These are phyloP conservation scores for Nelumbo lutea DNA, from an alignment of 164 flowering plant genomes.

Conservation along the genomic window DNA sequence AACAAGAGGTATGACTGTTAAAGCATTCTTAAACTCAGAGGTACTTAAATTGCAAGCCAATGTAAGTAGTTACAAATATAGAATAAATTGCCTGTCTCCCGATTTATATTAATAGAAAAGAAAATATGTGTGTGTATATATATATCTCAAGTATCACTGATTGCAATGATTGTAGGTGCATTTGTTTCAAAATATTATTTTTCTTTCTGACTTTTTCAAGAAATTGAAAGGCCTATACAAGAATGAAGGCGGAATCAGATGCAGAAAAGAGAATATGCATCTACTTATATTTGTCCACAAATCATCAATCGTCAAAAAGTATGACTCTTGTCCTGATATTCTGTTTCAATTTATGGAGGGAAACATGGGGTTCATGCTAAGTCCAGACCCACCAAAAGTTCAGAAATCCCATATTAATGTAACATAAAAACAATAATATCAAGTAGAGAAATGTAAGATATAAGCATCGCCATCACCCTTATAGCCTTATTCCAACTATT, in stretches of 20 bases:
- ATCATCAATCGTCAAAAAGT: not conserved
- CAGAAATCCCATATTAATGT: too few species aligned
- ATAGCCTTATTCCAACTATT: too few species aligned
- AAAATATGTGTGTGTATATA: not conserved
- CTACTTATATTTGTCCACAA: slow-evolving; percentile 8
- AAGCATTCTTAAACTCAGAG: too few species aligned
- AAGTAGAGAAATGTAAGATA: too few species aligned
- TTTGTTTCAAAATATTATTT: not conserved
- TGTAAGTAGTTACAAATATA: too few species aligned
- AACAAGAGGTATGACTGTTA: too few species aligned
- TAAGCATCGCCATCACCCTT: too few species aligned
- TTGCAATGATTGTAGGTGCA: not conserved
- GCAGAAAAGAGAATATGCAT: slow-evolving; percentile 1
- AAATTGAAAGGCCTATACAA: slow-evolving; percentile 6
- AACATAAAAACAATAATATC: not conserved
- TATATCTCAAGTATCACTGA: not conserved
- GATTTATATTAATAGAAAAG: not conserved
- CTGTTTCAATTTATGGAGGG: slow-evolving; percentile 39
- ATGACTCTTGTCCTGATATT: not conserved
- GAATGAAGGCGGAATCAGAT: slow-evolving; percentile 7
- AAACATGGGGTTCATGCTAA: slow-evolving; percentile 69
- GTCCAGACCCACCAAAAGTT: slow-evolving; percentile 61
- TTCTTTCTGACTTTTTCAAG: not conserved
- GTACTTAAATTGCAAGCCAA: too few species aligned
- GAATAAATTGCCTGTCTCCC: too few species aligned